Evolutionary conservation across 257 asterid genomes (phyloP), one percentile per base, ranked within the genome.

Genomic region (Euphrasia confusa): DNA sequence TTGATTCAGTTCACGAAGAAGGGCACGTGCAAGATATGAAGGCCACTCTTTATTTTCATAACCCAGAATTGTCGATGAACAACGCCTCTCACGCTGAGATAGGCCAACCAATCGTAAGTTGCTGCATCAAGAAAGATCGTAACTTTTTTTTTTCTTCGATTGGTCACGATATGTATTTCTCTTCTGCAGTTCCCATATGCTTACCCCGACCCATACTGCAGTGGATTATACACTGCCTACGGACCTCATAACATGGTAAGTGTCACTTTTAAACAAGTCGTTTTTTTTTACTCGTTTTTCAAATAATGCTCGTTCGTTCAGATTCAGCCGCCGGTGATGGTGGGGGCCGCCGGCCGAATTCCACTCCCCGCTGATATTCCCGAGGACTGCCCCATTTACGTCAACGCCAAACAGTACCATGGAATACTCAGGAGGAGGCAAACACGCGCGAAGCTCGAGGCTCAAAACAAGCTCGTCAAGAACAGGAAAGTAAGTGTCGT

Each of bases 361-460:
- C 90, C 96, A n/a, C 73, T 93, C 4, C 99, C 99, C 0, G 69
- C 68, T 7, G 96, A 93, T 66, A 72, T 87, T 73, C 76, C 97
- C 7, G 97, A 87, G 67, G 96, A 93, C 11, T 91, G 97, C 27
- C 97, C 97, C 50, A 85, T 89, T 24, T 93, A 80, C 54, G 99
- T 93, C 57, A 93, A 93, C 52, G 96, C 99, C 1, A 93, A 89
- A 42, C 99, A 93, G 79, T 93, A 89, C 71, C 85, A 83, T 58
- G 97, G 85, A 61, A 93, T 93, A 72, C 81, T 93, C 33, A 77
- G 99, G 64, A 81, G 99, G 75, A 82, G 99, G 45, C 95, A 87
- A 68, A 83, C 76, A 13, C 91, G 99, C 10, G 99, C 99, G 17
- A 93, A 84, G 82, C 95, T 89, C 12, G 99, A 93, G 78, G 96